phyloP scores from a whole-genome alignment of 257 asterid species.

The Solanum neorickii region DNA sequence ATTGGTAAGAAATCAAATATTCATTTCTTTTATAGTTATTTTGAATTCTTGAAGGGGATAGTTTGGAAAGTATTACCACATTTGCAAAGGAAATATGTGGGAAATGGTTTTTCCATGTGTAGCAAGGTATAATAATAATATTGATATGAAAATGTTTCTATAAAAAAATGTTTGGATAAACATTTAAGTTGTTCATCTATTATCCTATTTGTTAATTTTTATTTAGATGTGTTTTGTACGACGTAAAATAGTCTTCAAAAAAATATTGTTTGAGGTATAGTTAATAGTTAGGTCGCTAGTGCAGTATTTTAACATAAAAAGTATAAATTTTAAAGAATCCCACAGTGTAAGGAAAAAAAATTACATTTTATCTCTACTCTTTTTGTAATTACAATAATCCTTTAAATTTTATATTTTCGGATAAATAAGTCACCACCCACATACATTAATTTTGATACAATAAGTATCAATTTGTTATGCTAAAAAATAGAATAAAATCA shows the following conservation, averaged over 20 bases:
- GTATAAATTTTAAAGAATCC: too few relatives aligned
- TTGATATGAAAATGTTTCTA: neutral
- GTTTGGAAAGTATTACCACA: neutral
- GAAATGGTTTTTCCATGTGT: neutral
- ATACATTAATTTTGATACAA: too few relatives aligned
- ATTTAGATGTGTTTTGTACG: neutral
- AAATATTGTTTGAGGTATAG: neutral
- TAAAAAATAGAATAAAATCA: too few relatives aligned
- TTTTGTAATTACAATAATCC: too few relatives aligned
- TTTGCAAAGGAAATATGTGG: neutral
- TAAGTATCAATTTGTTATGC: too few relatives aligned
- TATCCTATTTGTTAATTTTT: too few relatives aligned
- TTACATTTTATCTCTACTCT: too few relatives aligned
- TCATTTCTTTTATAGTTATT: neutral
- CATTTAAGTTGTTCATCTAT: neutral
- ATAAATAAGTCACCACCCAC: too few relatives aligned
- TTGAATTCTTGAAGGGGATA: neutral
- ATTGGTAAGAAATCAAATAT: too few relatives aligned
- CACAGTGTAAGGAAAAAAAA: too few relatives aligned
- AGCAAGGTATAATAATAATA: neutral
- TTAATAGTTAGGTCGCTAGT: neutral
- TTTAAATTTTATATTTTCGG: too few relatives aligned
- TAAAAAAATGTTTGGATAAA: neutral
- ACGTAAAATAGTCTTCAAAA: neutral
- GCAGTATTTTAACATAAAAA: neutral